Base-by-base conservation (phyloP, 2,329 filamentous ascomycete species). In the Cercospora janseana region DNA sequence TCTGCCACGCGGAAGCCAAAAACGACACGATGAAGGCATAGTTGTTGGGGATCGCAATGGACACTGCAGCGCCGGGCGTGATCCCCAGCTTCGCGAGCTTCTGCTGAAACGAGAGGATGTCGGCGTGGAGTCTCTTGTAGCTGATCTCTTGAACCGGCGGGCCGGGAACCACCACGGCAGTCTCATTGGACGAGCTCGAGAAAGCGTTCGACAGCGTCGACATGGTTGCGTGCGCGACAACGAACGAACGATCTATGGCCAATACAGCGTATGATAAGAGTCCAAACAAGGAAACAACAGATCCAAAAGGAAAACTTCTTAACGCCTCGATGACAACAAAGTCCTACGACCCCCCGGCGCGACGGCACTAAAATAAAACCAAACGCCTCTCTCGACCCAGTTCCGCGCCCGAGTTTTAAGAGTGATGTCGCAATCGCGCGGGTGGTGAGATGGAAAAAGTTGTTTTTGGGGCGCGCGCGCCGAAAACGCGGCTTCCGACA, bases 1-100 rank as follows among this genome's bases (percentile, higher is more conserved):
- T 80, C 73, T 93, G 88, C 82, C 85, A 89, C n/a, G 87, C 82
- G 13, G 83, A 79, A n/a, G 88, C 88, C 35, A 94, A 79, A 71
- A 94, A 95, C 2, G 88, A 83, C 49, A 93, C 83, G 66, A 94
- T 87, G 72, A 94, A 93, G 69, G 91, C 87, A 70, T 89, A 91
- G 46, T 85, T 89, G 74, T 94, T 94, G 52, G 86, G 80, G 13
- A 90, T 79, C 21, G 88, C 86, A 66, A 94, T 90, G 40, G 88
- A 93, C 45, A 94, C 87, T 38, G 87, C 84, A 10, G 84, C 80
- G 58, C 79, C 78, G 34, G 79, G 77, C 49, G 78, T 75, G 56
- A 94, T 82, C 57, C 88, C 88, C 49, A 92, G 77, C 40, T 78
- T 77, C 18, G 88, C 88, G 56, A 94, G 82, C 71, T 88, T 87